phyloP scores from a whole-genome alignment of 768 basidiomycete species.

The Leccinum uliginosum region DNA sequence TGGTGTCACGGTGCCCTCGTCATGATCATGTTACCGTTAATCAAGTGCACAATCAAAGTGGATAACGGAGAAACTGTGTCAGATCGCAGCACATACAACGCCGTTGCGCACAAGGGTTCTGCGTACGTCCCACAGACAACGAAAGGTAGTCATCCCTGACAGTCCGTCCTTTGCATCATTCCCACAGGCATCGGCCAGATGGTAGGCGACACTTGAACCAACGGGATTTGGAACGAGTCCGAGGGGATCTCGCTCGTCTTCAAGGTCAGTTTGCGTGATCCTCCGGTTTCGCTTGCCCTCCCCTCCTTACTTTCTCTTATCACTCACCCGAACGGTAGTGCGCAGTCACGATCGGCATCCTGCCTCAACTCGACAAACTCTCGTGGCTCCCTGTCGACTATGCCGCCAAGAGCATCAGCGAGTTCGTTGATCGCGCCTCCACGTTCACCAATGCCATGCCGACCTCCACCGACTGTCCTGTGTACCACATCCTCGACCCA shows the following conservation, averaged over 20 bases:
- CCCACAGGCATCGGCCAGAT: slow-evolving; percentile 50
- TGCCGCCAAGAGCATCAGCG: slow-evolving; percentile 43
- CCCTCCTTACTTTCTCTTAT: neutral
- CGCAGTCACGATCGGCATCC: slow-evolving; percentile 36
- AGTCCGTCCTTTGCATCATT: neutral
- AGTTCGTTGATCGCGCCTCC: slow-evolving; percentile 27
- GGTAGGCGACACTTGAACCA: slow-evolving; percentile 46
- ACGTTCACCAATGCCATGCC: slow-evolving; percentile 14
- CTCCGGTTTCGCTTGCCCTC: neutral
- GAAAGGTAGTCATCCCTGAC: neutral
- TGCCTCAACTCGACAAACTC: slow-evolving; percentile 31
- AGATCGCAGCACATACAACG: slow-evolving; percentile 35
- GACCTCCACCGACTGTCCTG: too few species aligned
- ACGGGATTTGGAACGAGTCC: too few species aligned
- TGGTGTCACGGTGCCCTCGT: neutral
- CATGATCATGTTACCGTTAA: neutral
- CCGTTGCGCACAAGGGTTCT: slow-evolving; percentile 18
- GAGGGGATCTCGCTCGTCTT: slow-evolving; percentile 28
- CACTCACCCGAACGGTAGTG: slow-evolving; percentile 24
- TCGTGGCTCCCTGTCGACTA: slow-evolving; percentile 53
- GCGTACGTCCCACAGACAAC: slow-evolving; percentile 9
- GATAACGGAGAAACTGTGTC: slow-evolving; percentile 50
- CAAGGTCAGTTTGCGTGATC: slow-evolving; percentile 20
- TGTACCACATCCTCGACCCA: too few species aligned
- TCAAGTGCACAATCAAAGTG: slow-evolving; percentile 39